These are phyloP conservation scores for Schoenoplectus triqueter DNA, from an alignment of 202 grass and related monocot species.

Conservation along the genomic window DNA sequence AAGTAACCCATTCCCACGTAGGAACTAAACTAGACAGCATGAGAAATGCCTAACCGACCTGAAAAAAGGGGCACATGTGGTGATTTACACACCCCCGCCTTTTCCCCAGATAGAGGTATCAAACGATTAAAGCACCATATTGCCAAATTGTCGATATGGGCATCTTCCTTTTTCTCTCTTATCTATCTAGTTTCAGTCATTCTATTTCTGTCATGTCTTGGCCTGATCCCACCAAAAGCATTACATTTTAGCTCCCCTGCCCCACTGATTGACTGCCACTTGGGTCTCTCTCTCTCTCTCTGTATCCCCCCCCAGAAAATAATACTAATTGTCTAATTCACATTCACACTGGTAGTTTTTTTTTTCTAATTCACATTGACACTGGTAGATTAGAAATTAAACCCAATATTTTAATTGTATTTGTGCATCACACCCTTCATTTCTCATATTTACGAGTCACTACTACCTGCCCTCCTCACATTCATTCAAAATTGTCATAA, in stretches of 20 bases:
- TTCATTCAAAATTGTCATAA: not conserved
- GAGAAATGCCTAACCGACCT: slow-evolving; percentile 27
- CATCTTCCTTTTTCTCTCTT: slow-evolving; percentile 31
- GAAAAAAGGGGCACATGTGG: slow-evolving; percentile 50
- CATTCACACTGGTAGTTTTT: not conserved
- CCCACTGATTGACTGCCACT: slow-evolving; percentile 26
- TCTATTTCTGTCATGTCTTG: slow-evolving; percentile 61
- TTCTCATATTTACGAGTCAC: not conserved
- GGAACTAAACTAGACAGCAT: slow-evolving; percentile 44
- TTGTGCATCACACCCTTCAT: not conserved
- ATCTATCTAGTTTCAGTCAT: slow-evolving; percentile 33
- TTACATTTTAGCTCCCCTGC: not conserved
- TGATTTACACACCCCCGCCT: not conserved
- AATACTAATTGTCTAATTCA: not conserved
- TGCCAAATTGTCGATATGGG: slow-evolving; percentile 43
- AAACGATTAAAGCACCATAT: slow-evolving; percentile 24
- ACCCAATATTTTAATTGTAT: not conserved
- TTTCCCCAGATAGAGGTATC: slow-evolving; percentile 29
- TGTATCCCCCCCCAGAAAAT: slow-evolving; percentile 9
- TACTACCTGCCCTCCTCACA: not conserved
- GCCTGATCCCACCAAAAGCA: slow-evolving; percentile 43
- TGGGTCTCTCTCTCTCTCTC: slow-evolving; percentile 28
- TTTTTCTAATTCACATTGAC: slow-evolving; percentile 1
- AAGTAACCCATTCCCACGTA: not conserved
- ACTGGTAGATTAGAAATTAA: not conserved